Evolutionary conservation across 2,329 filamentous ascomycete species (phyloP).

Genomic region (Macroventuria anomochaeta): DNA sequence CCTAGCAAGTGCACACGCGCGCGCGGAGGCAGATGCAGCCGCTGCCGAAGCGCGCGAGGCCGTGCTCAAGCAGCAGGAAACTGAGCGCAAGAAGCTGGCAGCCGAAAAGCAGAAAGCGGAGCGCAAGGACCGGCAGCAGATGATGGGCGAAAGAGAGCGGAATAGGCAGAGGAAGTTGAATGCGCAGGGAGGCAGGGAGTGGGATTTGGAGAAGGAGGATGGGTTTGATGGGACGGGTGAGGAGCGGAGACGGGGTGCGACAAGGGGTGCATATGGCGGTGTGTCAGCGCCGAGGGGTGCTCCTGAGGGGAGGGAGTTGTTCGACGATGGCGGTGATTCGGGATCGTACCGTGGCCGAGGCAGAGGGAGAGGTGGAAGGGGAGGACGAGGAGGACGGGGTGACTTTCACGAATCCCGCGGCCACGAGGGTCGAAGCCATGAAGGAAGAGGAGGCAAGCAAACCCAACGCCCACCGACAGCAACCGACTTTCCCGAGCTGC

Average conservation of each 20-base stretch:
- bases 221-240: constrained; percentile 55
- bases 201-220: constrained; percentile 69
- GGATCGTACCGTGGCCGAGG: constrained; percentile 34
- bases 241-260: constrained; percentile 53
- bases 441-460: constrained; percentile 21
- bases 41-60: constrained; percentile 69
- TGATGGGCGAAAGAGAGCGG: constrained; percentile 68
- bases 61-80: constrained; percentile 59
- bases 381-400: constrained; percentile 28
- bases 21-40: constrained; percentile 71
- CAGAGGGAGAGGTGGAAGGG: constrained; percentile 43
- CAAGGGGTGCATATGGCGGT: constrained; percentile 61
- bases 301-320: constrained; percentile 21
- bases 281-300: constrained; percentile 48
- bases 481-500: constrained; percentile 57
- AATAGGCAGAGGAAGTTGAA: constrained; percentile 66
- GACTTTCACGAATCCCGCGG: background rate
- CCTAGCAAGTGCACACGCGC: constrained; percentile 65
- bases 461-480: constrained; percentile 44
- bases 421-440: constrained; percentile 13
- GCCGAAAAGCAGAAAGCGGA: constrained; percentile 54
- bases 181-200: constrained; percentile 64
- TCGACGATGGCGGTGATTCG: constrained; percentile 15
- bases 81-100: constrained; percentile 47
- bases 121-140: constrained; percentile 60